A percentile compares a stretch with the other conserved stretches of the same genome.
These are phyloP conservation scores for Mallotus japonicus DNA, from an alignment of 441 rosid genomes.

Conservation along the genomic window DNA sequence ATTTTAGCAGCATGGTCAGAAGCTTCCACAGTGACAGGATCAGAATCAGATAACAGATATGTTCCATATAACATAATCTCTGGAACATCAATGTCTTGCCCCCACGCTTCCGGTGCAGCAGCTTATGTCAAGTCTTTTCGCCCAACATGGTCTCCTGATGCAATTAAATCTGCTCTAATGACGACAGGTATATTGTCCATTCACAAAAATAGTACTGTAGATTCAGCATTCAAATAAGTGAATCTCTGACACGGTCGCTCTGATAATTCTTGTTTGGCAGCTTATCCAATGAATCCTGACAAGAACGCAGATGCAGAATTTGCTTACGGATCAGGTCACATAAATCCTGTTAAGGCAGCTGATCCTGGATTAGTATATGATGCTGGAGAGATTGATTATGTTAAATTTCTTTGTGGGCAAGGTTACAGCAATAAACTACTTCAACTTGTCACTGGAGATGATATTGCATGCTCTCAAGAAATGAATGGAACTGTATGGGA, in stretches of 20 bases:
- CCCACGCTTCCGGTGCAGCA: constrained; percentile 76
- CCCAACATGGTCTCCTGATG: constrained; percentile 70
- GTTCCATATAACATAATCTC: constrained; percentile 39
- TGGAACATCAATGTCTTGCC: constrained; percentile 93
- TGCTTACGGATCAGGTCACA: constrained; percentile 62
- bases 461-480: constrained; percentile 29
- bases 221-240: not conserved
- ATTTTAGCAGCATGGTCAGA: constrained; percentile 56
- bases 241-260: not conserved
- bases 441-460: constrained; percentile 37
- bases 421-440: constrained; percentile 24
- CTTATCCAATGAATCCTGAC: constrained; percentile 35
- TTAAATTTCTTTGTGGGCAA: constrained; percentile 46
- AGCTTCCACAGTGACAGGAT: constrained; percentile 1
- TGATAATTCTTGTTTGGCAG: constrained; percentile 25
- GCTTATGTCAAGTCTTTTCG: constrained; percentile 72
- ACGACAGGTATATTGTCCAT: constrained; percentile 32
- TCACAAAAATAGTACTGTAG: too few species aligned
- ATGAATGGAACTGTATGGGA: constrained; percentile 46
- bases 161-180: constrained; percentile 14
- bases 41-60: constrained; percentile 9
- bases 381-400: constrained; percentile 46
- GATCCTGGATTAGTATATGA: constrained; percentile 63
- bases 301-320: constrained; percentile 40
- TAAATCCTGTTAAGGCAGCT: constrained; percentile 37